Evolutionary conservation across 257 asterid genomes (phyloP), one percentile per base, ranked within the genome.

Genomic region (Solanum habrochaites): DNA sequence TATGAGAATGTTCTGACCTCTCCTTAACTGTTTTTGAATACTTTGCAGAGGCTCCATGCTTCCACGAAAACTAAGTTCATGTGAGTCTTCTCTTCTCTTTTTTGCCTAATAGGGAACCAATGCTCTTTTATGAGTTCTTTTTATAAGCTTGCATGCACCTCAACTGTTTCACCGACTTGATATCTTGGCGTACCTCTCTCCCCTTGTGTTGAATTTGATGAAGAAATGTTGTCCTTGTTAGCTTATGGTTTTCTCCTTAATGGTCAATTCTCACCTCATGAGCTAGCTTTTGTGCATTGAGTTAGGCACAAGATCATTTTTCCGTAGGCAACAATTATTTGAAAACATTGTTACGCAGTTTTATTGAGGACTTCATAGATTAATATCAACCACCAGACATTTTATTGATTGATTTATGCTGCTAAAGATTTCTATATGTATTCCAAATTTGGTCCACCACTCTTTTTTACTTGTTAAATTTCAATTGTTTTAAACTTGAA

Each of bases 11-110:
- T 93, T 15, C 91, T 90, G 4, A 87, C 89, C 86, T 94, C 95
- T 3, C 91, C 90, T 21, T 88, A 89, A 35, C 62, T 86, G 0
- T 95, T 95, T 89, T 85, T 91, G 90, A 92, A 90, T 60, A 90
- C 98, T 64, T 77, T 95, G 89, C 93, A 92, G 93, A 93, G 92
- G 88, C 93, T 93, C 70, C 98, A 97, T 86, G 90, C 90, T 86
- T 88, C 92, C 32, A 94, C 94, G 98, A 94, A 92, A 45, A 94
- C 97, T 88, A 97, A 97, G 82, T 97, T 94, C 94, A 97, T 92
- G 99, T 97, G 90, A 92, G 95, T 42, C 60, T 49, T 87, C 49
- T 82, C 60, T 77, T 7, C 66, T 56, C 39, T 25, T 49, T 45
- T 77, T 42, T 42, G 62, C 12, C 62, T 77, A 40, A 40, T 40